Base-by-base conservation (phyloP, 805 yeast genomes). In the Candida tallmaniae region DNA sequence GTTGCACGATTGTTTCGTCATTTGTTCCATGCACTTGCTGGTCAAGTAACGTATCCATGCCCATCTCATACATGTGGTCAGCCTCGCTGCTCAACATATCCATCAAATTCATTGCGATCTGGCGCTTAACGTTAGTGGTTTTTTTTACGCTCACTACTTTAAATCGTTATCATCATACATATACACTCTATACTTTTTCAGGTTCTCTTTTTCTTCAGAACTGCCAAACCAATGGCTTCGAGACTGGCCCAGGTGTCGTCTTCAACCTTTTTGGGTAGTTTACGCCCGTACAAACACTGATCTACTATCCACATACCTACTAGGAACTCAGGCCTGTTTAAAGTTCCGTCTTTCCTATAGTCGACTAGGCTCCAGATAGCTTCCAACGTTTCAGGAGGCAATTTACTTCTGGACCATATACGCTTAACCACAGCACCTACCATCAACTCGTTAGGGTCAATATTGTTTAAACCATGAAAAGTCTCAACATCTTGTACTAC, bases 281-380 rank as follows among this genome's bases (percentile, higher is more conserved):
- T 93, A 25, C 95, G 69, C 0, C 98, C 98, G 53, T 90, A 93
- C 10, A 93, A 66, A 52, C 96, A 85, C 59, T 93, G 98, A 56
- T 93, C 99, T 2, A 93, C 89, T 4, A 89, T 60, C 98, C 98
- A 93, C 83, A 85, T 89, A 0, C 98, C 98, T n/a, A 89, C 90
- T 21, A 90, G 62, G 49, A 93, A 93, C 43, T 89, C 90, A 23
- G 78, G 80, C 41, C 85, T 75, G 45, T 80, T 82, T 35, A 93
- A 62, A 1, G 84, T 75, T 0, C 95, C 95, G 53, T 83, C 93
- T 29, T 65, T 57, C 45, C 78, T 56, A 36, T 60, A 70, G 52
- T 74, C 86, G 4, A 89, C 90, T 47, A 82, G 65, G 31, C 77
- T 74, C 87, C 87, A 86, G 19, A 80, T 79, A 31, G 75, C 72